Evolutionary conservation across 305 asterid species (phyloP).

Genomic region (Solanum hybrid): DNA sequence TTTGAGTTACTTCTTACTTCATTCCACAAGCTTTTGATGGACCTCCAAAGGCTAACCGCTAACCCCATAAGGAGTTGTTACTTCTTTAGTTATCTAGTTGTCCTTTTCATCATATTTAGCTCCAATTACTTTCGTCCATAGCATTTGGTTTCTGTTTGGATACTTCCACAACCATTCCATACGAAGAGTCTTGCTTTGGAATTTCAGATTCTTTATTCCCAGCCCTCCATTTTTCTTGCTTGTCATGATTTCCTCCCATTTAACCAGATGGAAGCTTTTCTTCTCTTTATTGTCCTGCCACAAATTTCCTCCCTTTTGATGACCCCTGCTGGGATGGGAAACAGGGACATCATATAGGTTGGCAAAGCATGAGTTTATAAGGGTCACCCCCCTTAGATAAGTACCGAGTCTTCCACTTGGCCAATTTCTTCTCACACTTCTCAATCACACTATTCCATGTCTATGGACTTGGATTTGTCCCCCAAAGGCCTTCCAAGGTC

Average conservation of each 20-base stretch:
- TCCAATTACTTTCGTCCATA: background rate
- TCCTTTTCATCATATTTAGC: background rate
- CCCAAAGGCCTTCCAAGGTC: background rate
- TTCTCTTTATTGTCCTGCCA: background rate
- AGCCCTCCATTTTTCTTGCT: background rate
- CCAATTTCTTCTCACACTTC: background rate
- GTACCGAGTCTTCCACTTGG: background rate
- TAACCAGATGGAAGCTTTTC: background rate
- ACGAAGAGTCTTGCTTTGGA: background rate
- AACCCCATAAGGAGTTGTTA: background rate
- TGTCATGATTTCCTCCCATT: background rate
- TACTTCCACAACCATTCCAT: background rate
- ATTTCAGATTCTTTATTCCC: background rate
- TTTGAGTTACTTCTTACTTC: background rate
- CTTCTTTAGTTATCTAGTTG: background rate
- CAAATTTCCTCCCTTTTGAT: background rate
- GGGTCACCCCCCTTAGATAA: background rate
- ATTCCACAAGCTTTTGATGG: background rate
- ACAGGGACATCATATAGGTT: background rate
- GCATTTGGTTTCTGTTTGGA: background rate
- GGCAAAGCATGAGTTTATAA: background rate
- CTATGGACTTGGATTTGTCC: background rate
- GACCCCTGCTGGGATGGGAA: background rate
- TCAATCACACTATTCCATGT: background rate
- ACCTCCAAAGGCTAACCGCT: background rate